These are phyloP conservation scores for Plantago major DNA, from an alignment of 257 asterid species.

Conservation along the genomic window DNA sequence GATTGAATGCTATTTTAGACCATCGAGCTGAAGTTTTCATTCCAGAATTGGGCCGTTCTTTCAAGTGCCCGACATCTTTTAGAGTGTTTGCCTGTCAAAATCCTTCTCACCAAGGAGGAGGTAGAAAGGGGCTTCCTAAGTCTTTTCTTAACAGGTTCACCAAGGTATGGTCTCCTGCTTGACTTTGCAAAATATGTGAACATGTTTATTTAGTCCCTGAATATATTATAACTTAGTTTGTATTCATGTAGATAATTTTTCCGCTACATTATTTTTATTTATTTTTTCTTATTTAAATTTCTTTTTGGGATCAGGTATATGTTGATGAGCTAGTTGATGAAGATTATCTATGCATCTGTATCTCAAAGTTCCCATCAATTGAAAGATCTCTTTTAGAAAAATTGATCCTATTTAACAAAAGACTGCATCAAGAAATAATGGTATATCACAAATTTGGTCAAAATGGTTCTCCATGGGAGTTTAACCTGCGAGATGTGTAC, in stretches of 20 bases:
- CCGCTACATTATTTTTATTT: too few relatives aligned
- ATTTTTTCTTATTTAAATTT: not conserved
- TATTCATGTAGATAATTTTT: not conserved
- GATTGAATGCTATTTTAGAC: slow-evolving; percentile 90
- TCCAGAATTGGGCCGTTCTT: slow-evolving; percentile 84
- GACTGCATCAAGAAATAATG: slow-evolving; percentile 78
- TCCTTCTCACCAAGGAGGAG: slow-evolving; percentile 95
- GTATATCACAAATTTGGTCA: slow-evolving; percentile 65
- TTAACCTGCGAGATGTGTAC: slow-evolving; percentile 87
- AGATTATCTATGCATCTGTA: slow-evolving; percentile 78
- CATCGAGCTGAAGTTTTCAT: slow-evolving; percentile 98
- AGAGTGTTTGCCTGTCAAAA: slow-evolving; percentile 97
- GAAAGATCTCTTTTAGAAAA: slow-evolving; percentile 45
- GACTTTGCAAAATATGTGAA: not conserved
- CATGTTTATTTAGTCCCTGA: too few relatives aligned
- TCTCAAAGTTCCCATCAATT: slow-evolving; percentile 64
- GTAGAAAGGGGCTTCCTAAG: slow-evolving; percentile 94
- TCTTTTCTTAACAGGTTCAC: slow-evolving; percentile 96
- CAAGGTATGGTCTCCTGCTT: slow-evolving; percentile 47
- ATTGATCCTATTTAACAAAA: slow-evolving; percentile 66
- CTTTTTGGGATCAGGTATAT: slow-evolving; percentile 56
- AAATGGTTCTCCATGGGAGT: slow-evolving; percentile 99
- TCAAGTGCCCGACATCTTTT: slow-evolving; percentile 81
- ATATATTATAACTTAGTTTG: not conserved
- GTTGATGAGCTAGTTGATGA: slow-evolving; percentile 84